Evolutionary conservation across 2,329 filamentous ascomycete species (phyloP).

Genomic region (Penicillium sp.): DNA sequence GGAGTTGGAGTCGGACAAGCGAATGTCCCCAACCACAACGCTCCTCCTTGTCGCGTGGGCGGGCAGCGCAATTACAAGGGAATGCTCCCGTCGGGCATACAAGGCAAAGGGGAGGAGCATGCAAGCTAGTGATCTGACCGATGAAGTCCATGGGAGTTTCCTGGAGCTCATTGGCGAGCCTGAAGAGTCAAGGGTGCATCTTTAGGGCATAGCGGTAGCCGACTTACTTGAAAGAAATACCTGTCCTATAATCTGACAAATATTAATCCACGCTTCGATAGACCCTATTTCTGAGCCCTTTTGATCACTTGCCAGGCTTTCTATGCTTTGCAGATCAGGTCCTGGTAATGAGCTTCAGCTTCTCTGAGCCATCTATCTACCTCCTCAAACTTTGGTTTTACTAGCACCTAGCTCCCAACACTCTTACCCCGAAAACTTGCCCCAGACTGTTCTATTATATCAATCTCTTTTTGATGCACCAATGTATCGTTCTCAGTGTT

Average conservation of each 20-base stretch:
- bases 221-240: neutral
- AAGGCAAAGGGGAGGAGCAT: constrained; percentile 82
- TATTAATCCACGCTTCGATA: neutral
- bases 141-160: constrained; percentile 85
- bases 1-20: constrained; percentile 52
- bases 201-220: constrained; percentile 27
- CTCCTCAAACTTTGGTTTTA: neutral
- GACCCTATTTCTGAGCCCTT: neutral
- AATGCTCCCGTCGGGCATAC: constrained; percentile 88
- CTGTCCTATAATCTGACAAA: constrained; percentile 11
- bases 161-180: constrained; percentile 77
- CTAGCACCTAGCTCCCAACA: neutral
- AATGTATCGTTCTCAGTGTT: constrained; percentile 1
- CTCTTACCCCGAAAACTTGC: neutral
- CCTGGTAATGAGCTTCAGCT: neutral
- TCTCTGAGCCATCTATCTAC: neutral
- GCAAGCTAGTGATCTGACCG: constrained; percentile 91
- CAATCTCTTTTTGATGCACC: neutral
- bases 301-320: neutral
- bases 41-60: constrained; percentile 82
- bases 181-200: constrained; percentile 48
- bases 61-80: constrained; percentile 84
- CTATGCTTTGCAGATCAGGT: neutral
- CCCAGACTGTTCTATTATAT: neutral
- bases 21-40: constrained; percentile 64